Base-by-base conservation (phyloP, 75 land plant species). In the Cryptomeria japonica region DNA sequence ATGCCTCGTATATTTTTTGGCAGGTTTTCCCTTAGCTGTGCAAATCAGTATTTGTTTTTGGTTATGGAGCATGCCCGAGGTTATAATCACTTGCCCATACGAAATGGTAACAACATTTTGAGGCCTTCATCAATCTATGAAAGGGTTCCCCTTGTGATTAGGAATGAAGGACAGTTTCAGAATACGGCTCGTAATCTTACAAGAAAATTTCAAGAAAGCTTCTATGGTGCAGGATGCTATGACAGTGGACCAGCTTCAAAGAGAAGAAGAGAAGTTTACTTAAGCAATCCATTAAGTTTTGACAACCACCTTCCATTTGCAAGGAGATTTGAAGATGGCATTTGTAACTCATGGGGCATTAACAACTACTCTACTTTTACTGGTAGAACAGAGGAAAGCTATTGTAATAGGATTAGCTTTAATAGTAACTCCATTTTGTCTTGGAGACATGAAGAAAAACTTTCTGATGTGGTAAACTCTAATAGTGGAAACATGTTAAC, bases 101-200 rank as follows among this genome's bases (percentile, higher is more conserved):
- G 28, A 79, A 79, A 79, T 79, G 82, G 44, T 22, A 79, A 25
- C 46, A 39, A 79, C 41, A 39, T 38, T 79, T 79, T 41, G n/a
- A 34, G 82, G 46, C 28, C 38, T 10, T 79, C 82, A 79, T 79
- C 46, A 10, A 25, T 28, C 46, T 79, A 79, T 39, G 82, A 79
- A 79, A 79, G 42, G 9, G 82, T 39, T 41, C 82, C 82, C 28
- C 11, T 41, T 79, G 11, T 22, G 46, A 41, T 25, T 8, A 25
- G 82, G 44, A 41, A 79, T 79, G 82, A 79, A 79, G 82, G 82
- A 19, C 39, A 18, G 41, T 79, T 79, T 84, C 61, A 84, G 19
- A 84, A 49, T 49, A 84, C 47, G 47, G 86, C 25, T 31, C 86
- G 38, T 42, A 49, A 84, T 42, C 86, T 84, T 32, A 84, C 86